Percentiles rank a stretch among this genome's conserved stretches.
These are phyloP conservation scores for Aphanomyces euteiches DNA, from an alignment of 352 stramenopile species.

Conservation along the genomic window DNA sequence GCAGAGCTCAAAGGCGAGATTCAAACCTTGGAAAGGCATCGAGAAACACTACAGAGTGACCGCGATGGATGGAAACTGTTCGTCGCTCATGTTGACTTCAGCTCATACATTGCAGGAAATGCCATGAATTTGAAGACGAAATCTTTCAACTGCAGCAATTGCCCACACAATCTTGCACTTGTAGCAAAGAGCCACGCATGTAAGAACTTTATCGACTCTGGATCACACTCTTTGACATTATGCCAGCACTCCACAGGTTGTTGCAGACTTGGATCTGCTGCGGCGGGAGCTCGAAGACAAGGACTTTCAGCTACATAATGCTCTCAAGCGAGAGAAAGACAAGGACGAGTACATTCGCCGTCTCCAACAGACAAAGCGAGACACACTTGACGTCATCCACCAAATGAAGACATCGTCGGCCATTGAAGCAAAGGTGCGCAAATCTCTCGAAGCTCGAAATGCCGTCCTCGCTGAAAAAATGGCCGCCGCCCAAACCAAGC, in stretches of 20 bases:
- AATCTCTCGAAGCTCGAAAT: background rate
- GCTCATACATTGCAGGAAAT: conserved; percentile 45
- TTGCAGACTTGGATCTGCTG: background rate
- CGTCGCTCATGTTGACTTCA: background rate
- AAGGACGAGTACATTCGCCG: conserved; percentile 3
- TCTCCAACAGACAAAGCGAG: conserved; percentile 9
- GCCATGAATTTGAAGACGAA: conserved; percentile 51
- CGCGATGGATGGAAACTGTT: conserved; percentile 47
- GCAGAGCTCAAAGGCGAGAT: conserved; percentile 60
- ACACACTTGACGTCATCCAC: conserved; percentile 11
- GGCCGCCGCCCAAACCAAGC: background rate
- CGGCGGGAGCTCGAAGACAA: background rate
- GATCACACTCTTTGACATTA: background rate
- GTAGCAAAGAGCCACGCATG: no score
- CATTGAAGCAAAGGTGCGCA: background rate
- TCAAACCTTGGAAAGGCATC: conserved; percentile 55
- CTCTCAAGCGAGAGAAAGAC: background rate
- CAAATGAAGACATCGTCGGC: conserved; percentile 9
- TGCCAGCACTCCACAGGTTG: background rate
- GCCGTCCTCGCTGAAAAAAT: background rate
- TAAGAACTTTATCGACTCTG: background rate
- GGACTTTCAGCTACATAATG: background rate
- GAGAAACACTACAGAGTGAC: conserved; percentile 59
- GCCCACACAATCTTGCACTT: background rate
- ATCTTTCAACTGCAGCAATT: conserved; percentile 7